A percentile compares a stretch with the other conserved stretches of the same genome.
phyloP scores from a whole-genome alignment of 768 basidiomycete genomes.

The Boletus vinaceobasis region DNA sequence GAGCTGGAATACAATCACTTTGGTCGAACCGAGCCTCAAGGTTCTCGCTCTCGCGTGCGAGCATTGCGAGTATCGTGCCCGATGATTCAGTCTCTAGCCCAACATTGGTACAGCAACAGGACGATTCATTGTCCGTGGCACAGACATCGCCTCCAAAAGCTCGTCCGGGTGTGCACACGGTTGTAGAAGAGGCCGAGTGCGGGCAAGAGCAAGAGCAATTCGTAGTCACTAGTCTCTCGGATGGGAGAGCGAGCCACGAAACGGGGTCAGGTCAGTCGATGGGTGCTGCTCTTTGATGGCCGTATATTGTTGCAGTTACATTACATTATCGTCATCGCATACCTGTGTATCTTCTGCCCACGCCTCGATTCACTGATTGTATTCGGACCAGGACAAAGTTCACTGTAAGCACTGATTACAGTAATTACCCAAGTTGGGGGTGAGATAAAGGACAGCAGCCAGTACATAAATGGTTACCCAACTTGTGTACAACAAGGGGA shows the following conservation, averaged over 20 bases:
- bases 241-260: conserved; percentile 13
- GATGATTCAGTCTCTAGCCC: conserved; percentile 21
- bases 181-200: conserved; percentile 25
- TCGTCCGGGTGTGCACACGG: conserved; percentile 21
- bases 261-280: conserved; percentile 15
- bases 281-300: conserved; percentile 30
- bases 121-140: neutral
- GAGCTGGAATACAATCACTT: conserved; percentile 48
- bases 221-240: neutral
- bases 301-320: neutral
- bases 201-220: conserved; percentile 15
- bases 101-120: conserved; percentile 3
- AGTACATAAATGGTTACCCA: neutral
- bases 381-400: neutral
- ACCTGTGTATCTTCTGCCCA: neutral
- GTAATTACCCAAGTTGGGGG: no score
- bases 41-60: conserved; percentile 35
- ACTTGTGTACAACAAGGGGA: neutral
- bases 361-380: neutral
- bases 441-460: neutral
- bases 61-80: conserved; percentile 23
- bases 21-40: conserved; percentile 40
- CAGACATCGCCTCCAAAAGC: conserved; percentile 13
- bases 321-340: neutral
- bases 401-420: neutral